These are phyloP conservation scores for Bathelium albidoporum DNA, from an alignment of 495 filamentous ascomycete species.

Conservation along the genomic window DNA sequence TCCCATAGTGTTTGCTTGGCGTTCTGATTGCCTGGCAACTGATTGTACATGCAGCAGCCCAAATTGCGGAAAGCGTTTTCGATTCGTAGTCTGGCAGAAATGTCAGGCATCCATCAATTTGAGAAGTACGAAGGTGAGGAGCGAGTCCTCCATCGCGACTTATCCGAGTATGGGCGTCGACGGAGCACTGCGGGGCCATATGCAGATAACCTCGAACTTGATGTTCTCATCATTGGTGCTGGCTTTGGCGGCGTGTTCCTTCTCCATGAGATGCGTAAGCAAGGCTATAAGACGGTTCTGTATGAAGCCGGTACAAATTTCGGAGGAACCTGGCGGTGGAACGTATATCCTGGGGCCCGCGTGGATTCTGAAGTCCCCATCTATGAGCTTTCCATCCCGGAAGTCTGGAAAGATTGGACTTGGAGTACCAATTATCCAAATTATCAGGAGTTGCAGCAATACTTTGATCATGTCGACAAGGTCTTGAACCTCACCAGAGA, in stretches of 20 bases:
- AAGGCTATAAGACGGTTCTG: slow-evolving; percentile 22
- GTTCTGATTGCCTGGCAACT: not conserved
- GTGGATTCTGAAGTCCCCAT: slow-evolving; percentile 43
- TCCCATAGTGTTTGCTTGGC: not conserved
- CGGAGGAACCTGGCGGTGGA: slow-evolving; percentile 25
- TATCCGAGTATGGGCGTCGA: slow-evolving; percentile 22
- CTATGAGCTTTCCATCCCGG: slow-evolving; percentile 43
- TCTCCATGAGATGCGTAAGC: slow-evolving; percentile 15
- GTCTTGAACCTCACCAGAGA: slow-evolving; percentile 42
- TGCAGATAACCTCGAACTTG: slow-evolving; percentile 33
- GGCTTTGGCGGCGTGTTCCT: slow-evolving; percentile 27
- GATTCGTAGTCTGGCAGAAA: not conserved
- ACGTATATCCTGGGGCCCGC: slow-evolving; percentile 19
- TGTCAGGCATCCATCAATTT: not conserved
- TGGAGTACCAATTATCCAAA: slow-evolving; percentile 44
- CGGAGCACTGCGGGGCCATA: slow-evolving; percentile 33
- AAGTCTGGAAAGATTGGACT: slow-evolving; percentile 44
- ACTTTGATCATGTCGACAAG: slow-evolving; percentile 48
- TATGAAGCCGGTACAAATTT: slow-evolving; percentile 20
- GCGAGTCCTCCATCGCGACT: slow-evolving; percentile 5
- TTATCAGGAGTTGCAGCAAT: slow-evolving; percentile 39
- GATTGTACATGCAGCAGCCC: not conserved
- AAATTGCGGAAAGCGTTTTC: not conserved
- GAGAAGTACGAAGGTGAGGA: not conserved
- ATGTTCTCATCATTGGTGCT: slow-evolving; percentile 44